Base-by-base conservation (phyloP, 495 filamentous ascomycete genomes). In the Rhypophila decipiens region DNA sequence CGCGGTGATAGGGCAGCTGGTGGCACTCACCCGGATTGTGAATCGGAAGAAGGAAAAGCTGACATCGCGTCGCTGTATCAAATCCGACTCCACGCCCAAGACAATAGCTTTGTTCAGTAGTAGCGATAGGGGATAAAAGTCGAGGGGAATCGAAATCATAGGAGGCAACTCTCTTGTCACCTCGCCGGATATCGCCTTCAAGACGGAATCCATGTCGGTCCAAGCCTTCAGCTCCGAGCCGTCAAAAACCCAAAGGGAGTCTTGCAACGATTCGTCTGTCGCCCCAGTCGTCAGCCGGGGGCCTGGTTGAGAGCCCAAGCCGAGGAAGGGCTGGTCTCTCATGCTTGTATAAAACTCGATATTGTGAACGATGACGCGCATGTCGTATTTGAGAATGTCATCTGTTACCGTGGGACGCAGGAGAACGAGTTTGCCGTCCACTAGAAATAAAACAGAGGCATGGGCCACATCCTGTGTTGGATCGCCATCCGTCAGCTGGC, bases 231-330 rank as follows among this genome's bases (percentile, higher is more conserved):
- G 73, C 47, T 87, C 78, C 20, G 75, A 76, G 18, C 94, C 93
- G 58, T 95, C 88, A 66, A 96, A 97, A 38, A 85, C 79, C 93
- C 93, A 99, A 1, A 99, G 72, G 8, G 91, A 96, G 67, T 97
- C 90, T 27, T 78, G 75, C 21, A 97, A 74, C 22, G 72, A 83
- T 39, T 71, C 64, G 12, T 67, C 72, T n/a, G 68, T 56, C 15
- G 47, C 56, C 4, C 67, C 59, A 13, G 48, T 53, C n/a, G 54
- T 47, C 4, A 58, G 53, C 10, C 50, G 57, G 35, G 44, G 13
- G 21, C 46, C 49, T 22, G 51, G 46, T 21, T 59, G 56, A 9
- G 51, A 48, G 3, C 55, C 36, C 8, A 64, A 46, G 10, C 61
- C 63, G 7, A 65, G 39, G 21, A 78, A 77, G 17, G 79, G 76